Base-by-base conservation (phyloP, 805 yeast species). In the Zygoascus ofunaensis region DNA sequence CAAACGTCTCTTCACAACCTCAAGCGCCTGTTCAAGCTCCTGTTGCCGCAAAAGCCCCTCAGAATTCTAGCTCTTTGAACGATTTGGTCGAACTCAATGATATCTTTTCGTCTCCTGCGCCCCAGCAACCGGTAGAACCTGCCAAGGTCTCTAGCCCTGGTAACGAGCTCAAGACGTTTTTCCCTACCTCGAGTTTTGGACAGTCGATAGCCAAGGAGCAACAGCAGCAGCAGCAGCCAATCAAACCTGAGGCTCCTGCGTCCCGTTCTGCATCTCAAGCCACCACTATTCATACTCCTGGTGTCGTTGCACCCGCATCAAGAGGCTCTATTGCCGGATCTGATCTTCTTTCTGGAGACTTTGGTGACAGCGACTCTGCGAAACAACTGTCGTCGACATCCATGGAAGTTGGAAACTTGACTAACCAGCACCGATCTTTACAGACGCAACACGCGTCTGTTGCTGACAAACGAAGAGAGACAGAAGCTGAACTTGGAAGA, bases 141-240 rank as follows among this genome's bases (percentile, higher is more conserved):
- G 30, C 30, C 51, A 33, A 54, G 50, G 19, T 28, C 10, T 18
- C 17, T 7, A 39, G 55, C 58, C 39, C 55, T 63, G 12, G 60
- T 7, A 14, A 18, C n/a, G 14, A 21, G 22, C 63, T 34, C 10
- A 17, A 30, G n/a, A 48, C 63, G 37, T 90, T 89, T 64, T 82
- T 76, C 43, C 97, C 97, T 30, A 72, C 87, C 15, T 87, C 96
- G 0, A 65, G 74, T 8, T 90, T 89, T 69, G 97, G 97, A 26
- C 95, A 83, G 64, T 73, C 73, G 30, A 70, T 89, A 43, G 63
- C 69, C 22, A 64, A 60, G 37, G 64, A 62, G 43, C 61, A 62
- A 32, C 33, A 26, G 23, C 35, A 39, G 34, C 33, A 45, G 26
- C 40, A 40, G 41, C 80, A 56, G 8, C 36, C 36, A n/a, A 14